Conservation (phyloP, 1,139 yeast genomes). For the Candida tetrigidarum region DNA sequence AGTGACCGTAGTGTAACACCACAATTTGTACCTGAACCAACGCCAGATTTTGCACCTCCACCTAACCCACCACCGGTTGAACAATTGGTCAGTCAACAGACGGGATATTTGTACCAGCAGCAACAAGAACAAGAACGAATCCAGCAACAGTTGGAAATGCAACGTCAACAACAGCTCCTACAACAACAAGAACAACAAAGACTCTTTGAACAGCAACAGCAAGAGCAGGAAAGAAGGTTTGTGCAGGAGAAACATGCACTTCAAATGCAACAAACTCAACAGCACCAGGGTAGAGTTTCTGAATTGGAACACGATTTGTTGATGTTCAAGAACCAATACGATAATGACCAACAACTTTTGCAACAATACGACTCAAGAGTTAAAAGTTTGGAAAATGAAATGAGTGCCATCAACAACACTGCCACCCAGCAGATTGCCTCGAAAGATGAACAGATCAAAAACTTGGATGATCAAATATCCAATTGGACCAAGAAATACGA, state of each 20-base stretch:
- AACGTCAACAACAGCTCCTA: slow-evolving; percentile 53
- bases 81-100: slow-evolving; percentile 49
- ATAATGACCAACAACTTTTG: slow-evolving; percentile 80
- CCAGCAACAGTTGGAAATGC: slow-evolving; percentile 59
- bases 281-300: slow-evolving; percentile 70
- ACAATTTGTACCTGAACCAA: slow-evolving; percentile 38
- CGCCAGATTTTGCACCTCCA: slow-evolving; percentile 31
- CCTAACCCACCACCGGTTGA: slow-evolving; percentile 39
- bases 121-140: slow-evolving; percentile 73
- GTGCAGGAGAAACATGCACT: slow-evolving; percentile 61
- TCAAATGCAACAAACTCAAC: slow-evolving; percentile 73
- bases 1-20: slow-evolving; percentile 22
- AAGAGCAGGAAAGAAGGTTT: slow-evolving; percentile 58
- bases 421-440: slow-evolving; percentile 77
- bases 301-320: slow-evolving; percentile 83
- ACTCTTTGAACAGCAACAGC: slow-evolving; percentile 71
- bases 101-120: slow-evolving; percentile 48
- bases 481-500: slow-evolving; percentile 91
- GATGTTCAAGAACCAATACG: slow-evolving; percentile 79
- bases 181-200: slow-evolving; percentile 60
- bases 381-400: slow-evolving; percentile 77
- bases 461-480: slow-evolving; percentile 73
- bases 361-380: slow-evolving; percentile 91
- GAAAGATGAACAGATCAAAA: slow-evolving; percentile 73
- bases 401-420: slow-evolving; percentile 62